Evolutionary conservation across 2,329 filamentous ascomycete genomes (phyloP).

Genomic region (Ophiostoma fasciatum): DNA sequence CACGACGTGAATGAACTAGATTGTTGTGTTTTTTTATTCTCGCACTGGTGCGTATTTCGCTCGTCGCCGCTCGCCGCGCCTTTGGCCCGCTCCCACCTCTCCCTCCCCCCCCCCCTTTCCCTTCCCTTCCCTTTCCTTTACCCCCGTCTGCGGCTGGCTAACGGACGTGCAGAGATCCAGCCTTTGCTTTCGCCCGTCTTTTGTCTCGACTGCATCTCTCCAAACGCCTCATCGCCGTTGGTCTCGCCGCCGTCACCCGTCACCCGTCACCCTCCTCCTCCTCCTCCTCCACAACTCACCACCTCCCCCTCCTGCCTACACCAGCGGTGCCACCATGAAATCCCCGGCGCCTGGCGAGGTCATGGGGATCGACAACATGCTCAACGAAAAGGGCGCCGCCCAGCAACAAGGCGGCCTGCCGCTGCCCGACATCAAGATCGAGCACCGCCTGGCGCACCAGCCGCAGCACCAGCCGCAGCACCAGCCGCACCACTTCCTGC

Average conservation of each 20-base stretch:
- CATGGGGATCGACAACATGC: constrained; percentile 38
- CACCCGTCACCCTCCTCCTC: not conserved
- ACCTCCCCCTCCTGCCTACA: not conserved
- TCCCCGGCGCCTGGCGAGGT: constrained; percentile 31
- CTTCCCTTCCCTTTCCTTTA: not conserved
- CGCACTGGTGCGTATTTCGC: too few species aligned
- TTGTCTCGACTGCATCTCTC: too few species aligned
- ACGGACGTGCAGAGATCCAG: too few species aligned
- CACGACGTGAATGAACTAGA: too few species aligned
- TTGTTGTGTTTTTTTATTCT: too few species aligned
- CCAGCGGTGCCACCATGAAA: too few species aligned
- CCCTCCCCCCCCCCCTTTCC: not conserved
- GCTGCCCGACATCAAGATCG: constrained; percentile 11
- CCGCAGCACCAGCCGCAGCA: not conserved
- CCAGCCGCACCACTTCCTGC: constrained; percentile 3
- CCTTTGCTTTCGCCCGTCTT: not conserved
- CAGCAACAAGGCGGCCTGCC: constrained; percentile 18
- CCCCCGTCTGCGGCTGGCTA: too few species aligned
- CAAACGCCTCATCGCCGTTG: too few species aligned
- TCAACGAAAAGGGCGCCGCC: constrained; percentile 32
- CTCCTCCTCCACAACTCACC: not conserved
- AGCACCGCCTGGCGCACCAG: not conserved
- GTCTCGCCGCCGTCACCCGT: too few species aligned
- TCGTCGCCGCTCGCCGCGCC: not conserved
- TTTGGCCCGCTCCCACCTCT: too few species aligned